Evolutionary conservation across 2,329 filamentous ascomycete species (phyloP).

Genomic region (Decorospora gaudefroyi): DNA sequence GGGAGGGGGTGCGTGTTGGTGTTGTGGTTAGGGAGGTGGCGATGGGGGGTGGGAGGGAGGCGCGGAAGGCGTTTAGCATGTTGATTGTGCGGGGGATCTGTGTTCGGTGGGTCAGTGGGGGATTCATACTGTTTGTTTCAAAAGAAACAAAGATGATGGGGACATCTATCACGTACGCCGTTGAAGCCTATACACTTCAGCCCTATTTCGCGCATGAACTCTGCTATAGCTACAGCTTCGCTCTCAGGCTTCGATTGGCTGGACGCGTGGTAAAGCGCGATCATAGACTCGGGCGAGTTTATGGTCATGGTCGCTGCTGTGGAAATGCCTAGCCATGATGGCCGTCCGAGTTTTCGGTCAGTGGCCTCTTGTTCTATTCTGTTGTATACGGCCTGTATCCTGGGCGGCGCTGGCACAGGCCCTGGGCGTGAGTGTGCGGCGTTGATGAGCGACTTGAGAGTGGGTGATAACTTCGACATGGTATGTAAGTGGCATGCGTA

Average conservation of each 20-base stretch:
- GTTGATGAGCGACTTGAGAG: slow-evolving; percentile 44
- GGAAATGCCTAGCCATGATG: slow-evolving; percentile 46
- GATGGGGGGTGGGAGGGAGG: slow-evolving; percentile 63
- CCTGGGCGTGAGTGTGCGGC: slow-evolving; percentile 44
- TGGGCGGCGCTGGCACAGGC: slow-evolving; percentile 40
- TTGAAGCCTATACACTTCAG: slow-evolving; percentile 81
- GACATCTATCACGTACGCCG: slow-evolving; percentile 52
- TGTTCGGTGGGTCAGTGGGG: no score
- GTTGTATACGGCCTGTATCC: slow-evolving; percentile 39
- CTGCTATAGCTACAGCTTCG: slow-evolving; percentile 60
- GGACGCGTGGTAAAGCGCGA: slow-evolving; percentile 60
- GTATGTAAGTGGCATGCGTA: slow-evolving; percentile 5
- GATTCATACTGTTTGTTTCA: no score
- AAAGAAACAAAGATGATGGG: no score
- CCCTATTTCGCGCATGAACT: slow-evolving; percentile 74
- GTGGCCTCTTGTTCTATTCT: slow-evolving; percentile 41
- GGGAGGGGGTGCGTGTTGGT: slow-evolving; percentile 57
- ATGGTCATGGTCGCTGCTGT: slow-evolving; percentile 83
- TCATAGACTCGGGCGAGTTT: slow-evolving; percentile 78
- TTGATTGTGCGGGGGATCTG: slow-evolving; percentile 82
- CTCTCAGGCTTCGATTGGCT: slow-evolving; percentile 30
- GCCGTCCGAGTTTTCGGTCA: slow-evolving; percentile 36
- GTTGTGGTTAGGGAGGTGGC: slow-evolving; percentile 58
- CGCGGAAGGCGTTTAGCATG: slow-evolving; percentile 72
- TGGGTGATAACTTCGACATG: slow-evolving; percentile 46